A percentile compares a stretch with the other conserved stretches of the same genome.
Conservation (phyloP, 2,329 filamentous ascomycete genomes). For the Exserohilum rostratum region DNA sequence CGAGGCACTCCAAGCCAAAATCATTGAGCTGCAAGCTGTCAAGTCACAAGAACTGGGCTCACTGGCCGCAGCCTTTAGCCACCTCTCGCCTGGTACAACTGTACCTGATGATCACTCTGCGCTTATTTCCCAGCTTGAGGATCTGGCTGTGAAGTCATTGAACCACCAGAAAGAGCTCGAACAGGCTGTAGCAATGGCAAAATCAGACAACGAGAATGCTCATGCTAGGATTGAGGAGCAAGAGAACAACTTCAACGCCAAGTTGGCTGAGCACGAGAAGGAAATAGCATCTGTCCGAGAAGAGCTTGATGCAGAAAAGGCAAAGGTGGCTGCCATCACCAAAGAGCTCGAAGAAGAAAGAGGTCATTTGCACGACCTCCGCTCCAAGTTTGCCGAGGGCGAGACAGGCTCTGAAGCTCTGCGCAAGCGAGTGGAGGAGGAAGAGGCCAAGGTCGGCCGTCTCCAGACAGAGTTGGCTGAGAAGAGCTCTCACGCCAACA, state of each 20-base stretch:
- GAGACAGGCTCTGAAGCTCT: conserved; percentile 83
- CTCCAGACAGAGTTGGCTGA: conserved; percentile 74
- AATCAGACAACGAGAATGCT: conserved; percentile 54
- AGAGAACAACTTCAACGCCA: conserved; percentile 44
- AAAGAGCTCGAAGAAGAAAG: conserved; percentile 69
- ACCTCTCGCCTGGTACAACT: conserved; percentile 44
- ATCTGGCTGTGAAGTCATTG: conserved; percentile 51
- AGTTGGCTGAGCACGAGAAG: conserved; percentile 48
- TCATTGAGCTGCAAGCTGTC: conserved; percentile 58
- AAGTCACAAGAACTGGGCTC: conserved; percentile 36
- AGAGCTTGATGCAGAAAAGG: conserved; percentile 56
- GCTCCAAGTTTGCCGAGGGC: conserved; percentile 76
- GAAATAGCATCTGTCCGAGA: conserved; percentile 47
- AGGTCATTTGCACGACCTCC: conserved; percentile 70
- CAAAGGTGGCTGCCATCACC: conserved; percentile 54
- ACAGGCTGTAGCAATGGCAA: conserved; percentile 55
- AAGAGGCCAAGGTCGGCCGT: conserved; percentile 72
- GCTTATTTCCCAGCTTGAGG: conserved; percentile 53
- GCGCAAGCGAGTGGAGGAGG: conserved; percentile 74
- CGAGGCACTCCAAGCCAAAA: conserved; percentile 63
- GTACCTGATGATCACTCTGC: conserved; percentile 47
- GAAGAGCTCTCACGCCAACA: conserved; percentile 75
- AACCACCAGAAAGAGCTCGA: conserved; percentile 54
- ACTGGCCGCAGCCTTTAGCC: conserved; percentile 44
- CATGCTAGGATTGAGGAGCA: conserved; percentile 50